A percentile compares a stretch with the other conserved stretches of the same genome.
Evolutionary conservation across 2,329 filamentous ascomycete species (phyloP).

Genomic region (Trematosphaeria pertusa): DNA sequence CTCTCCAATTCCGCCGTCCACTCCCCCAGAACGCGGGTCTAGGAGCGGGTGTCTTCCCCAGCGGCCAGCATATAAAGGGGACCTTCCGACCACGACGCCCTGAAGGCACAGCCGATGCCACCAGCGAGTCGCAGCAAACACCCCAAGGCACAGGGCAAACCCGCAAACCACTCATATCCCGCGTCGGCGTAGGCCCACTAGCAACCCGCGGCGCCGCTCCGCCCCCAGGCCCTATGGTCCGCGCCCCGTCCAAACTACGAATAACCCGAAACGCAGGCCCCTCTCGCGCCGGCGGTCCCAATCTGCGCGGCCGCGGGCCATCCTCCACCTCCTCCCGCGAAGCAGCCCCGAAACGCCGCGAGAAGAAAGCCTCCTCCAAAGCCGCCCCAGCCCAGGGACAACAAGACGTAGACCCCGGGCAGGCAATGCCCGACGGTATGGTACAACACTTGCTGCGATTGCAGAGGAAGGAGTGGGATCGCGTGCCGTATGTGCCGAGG

Average conservation of each 20-base stretch:
- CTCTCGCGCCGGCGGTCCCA: constrained; percentile 25
- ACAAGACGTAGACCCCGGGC: too few relatives aligned
- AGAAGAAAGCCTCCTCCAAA: too few relatives aligned
- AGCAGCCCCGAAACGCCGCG: constrained; percentile 10
- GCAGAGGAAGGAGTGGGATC: constrained; percentile 46
- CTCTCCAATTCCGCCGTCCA: constrained; percentile 30
- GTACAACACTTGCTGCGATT: constrained; percentile 40
- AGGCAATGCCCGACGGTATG: constrained; percentile 40
- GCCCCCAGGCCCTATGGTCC: constrained; percentile 37
- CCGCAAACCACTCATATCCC: constrained; percentile 18
- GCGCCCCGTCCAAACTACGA: constrained; percentile 37
- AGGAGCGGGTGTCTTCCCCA: constrained; percentile 29
- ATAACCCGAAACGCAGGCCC: constrained; percentile 20
- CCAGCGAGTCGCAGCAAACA: background rate
- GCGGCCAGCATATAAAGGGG: constrained; percentile 22
- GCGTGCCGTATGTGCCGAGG: constrained; percentile 43
- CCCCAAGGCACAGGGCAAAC: constrained; percentile 7
- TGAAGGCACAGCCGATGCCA: too few relatives aligned
- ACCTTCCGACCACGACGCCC: too few relatives aligned
- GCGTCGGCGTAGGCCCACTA: constrained; percentile 13
- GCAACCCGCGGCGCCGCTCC: constrained; percentile 8
- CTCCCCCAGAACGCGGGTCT: constrained; percentile 19
- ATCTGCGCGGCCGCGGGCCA: constrained; percentile 35
- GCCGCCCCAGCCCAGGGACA: too few relatives aligned
- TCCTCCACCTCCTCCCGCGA: constrained; percentile 6